These are phyloP conservation scores for Laetiporus sulphureus DNA, from an alignment of 1,284 basidiomycete species.

Conservation along the genomic window DNA sequence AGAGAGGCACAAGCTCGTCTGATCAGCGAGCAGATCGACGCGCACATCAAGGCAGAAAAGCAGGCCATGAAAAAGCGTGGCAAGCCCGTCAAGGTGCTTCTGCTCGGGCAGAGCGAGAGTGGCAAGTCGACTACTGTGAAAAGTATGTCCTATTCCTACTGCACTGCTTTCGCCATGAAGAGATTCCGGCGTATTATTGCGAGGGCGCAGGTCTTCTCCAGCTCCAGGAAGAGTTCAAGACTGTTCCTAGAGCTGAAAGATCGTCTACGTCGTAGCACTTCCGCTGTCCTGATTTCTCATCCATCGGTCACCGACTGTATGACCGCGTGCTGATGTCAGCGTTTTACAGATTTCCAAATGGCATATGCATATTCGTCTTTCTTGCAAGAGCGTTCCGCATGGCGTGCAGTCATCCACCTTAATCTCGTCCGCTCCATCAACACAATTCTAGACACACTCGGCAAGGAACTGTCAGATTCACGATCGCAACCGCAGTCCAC, in stretches of 20 bases:
- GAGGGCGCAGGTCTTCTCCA: not conserved
- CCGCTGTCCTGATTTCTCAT: not conserved
- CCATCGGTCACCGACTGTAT: not conserved
- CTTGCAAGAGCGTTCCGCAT: slow-evolving; percentile 47
- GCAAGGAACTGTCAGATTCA: slow-evolving; percentile 31
- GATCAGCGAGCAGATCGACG: slow-evolving; percentile 62
- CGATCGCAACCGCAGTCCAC: slow-evolving; percentile 1
- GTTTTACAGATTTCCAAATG: slow-evolving; percentile 30
- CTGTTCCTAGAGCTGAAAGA: slow-evolving; percentile 1
- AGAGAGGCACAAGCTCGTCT: slow-evolving; percentile 54
- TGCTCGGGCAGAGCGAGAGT: slow-evolving; percentile 39
- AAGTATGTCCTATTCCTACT: slow-evolving; percentile 33
- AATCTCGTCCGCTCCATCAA: slow-evolving; percentile 56
- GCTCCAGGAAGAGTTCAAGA: slow-evolving; percentile 2
- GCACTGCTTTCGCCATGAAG: not conserved
- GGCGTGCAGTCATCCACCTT: slow-evolving; percentile 57
- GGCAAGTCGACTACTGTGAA: slow-evolving; percentile 59
- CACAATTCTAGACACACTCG: slow-evolving; percentile 43
- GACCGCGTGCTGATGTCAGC: not conserved
- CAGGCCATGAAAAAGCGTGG: slow-evolving; percentile 46
- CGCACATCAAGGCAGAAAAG: slow-evolving; percentile 50
- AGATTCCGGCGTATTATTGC: not conserved
- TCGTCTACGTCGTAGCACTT: not conserved
- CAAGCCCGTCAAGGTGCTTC: slow-evolving; percentile 49
- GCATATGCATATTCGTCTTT: slow-evolving; percentile 42